phyloP scores from a whole-genome alignment of 2,329 filamentous ascomycete genomes.

The Lecanicillium sp. region DNA sequence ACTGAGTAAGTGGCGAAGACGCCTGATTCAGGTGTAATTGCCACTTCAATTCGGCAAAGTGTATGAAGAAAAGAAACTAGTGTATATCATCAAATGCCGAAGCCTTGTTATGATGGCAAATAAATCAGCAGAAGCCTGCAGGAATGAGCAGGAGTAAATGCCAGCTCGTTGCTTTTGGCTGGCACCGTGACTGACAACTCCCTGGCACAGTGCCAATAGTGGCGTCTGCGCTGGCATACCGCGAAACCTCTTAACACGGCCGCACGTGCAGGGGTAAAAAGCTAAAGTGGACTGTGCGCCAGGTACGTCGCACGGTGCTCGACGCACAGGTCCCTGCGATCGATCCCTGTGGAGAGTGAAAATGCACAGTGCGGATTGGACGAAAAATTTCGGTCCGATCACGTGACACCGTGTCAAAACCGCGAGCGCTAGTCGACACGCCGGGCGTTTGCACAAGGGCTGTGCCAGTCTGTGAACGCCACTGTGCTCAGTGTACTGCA shows the following conservation, averaged over 20 bases:
- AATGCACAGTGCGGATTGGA: conserved; percentile 17
- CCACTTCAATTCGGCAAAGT: no score
- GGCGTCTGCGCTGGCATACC: conserved; percentile 1
- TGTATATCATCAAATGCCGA: no score
- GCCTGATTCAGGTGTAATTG: not conserved
- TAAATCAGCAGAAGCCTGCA: no score
- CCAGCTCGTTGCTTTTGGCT: conserved; percentile 22
- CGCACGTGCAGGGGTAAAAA: conserved; percentile 23
- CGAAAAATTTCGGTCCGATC: conserved; percentile 15
- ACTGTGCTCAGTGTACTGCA: no score
- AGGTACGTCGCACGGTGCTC: conserved; percentile 11
- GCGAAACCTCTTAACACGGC: conserved; percentile 28
- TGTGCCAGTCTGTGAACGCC: conserved; percentile 1
- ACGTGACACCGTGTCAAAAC: conserved; percentile 31
- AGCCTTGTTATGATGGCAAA: no score
- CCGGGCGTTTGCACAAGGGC: conserved; percentile 18
- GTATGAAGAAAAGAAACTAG: no score
- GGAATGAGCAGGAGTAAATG: conserved; percentile 14
- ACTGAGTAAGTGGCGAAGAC: not conserved
- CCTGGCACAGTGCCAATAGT: conserved; percentile 26
- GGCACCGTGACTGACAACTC: conserved; percentile 18
- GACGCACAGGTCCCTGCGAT: not conserved
- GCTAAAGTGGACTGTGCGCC: conserved; percentile 15
- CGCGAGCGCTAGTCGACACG: conserved; percentile 16
- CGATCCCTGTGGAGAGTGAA: not conserved